Base-by-base conservation (phyloP, 768 basidiomycete species). In the Clitopilus hobsonii region DNA sequence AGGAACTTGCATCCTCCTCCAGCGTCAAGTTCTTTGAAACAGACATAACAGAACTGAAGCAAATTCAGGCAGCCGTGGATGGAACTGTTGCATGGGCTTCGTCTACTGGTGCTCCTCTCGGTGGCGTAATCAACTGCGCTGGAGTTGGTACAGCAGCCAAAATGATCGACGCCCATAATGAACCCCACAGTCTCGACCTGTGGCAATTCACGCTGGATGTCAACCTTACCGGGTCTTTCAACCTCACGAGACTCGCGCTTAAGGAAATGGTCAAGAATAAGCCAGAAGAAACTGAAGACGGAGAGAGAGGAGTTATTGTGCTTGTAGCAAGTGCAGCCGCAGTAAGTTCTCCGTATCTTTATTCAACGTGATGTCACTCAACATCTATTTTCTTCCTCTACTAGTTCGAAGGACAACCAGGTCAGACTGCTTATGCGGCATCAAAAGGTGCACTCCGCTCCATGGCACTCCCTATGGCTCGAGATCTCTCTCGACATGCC, bases 391-490 rank as follows among this genome's bases (percentile, higher is more conserved):
- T 5, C 30, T n/a, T n/a, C n/a, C n/a, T n/a, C n/a, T n/a, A n/a
- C 11, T 52, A 84, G 82, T 83, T 73, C 56, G 77, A 82, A 65
- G 81, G 80, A 5, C 80, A 82, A 56, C 75, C 81, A 1, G 82
- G 82, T 1, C 84, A 84, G 58, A 71, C 74, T 0, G 83, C 81
- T 0, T 85, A 85, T 59, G 65, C 80, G 0, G 80, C 80, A 2
- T 71, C 74, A 1, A 85, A 85, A 64, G 84, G 83, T 48, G 84
- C 78, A 0, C 57, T 85, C 3, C 67, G 70, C 20, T 80, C 82
- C 1, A 78, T 85, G 78, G 78, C 81, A 0, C 72, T 85, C 2
- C 83, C 84, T 1, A 77, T 84, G 74, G 79, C 84, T 3, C 74
- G 84, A 51, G 84, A 85, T 61, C 72, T 85, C 11, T 72, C 77